Base-by-base conservation (phyloP, 2,329 filamentous ascomycete species). In the Catunica adiposa region DNA sequence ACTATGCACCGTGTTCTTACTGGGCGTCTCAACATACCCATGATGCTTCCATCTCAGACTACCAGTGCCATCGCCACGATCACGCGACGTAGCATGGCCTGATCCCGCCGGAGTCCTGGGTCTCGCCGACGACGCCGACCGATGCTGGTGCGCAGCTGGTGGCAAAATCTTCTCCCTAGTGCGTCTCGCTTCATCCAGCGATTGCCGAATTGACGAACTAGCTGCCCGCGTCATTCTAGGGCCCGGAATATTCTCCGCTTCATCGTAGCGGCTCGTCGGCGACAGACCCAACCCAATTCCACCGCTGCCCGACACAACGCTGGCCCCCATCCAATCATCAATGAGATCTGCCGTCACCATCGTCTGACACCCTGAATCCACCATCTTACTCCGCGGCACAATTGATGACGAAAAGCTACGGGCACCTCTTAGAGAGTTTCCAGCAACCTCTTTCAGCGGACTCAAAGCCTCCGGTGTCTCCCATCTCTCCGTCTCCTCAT, bases 321-420 rank as follows among this genome's bases (percentile, higher is more conserved):
- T 78, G 80, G 55, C 40, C 40, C 73, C 61, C 56, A 94, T 69
- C 63, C 95, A 74, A 56, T 80, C 77, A 61, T 95, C 89, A 60
- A 95, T 87, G 56, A 84, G 82, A 52, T 84, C 79, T 0, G 86
- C 79, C n/a, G 88, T 94, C 29, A 96, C 73, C 40, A 83, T 75
- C 23, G 89, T 96, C 69, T 96, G 90, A 14, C 85, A 84, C 54
- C 82, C 79, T 61, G 56, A 58, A 48, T 60, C 59, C 11, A 57
- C 51, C 56, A 56, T 60, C 42, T 34, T 42, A 14, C 26, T 3
- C 11, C 37, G 52, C 15, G 34, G 29, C 23, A 26, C 46, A 17
- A 22, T 15, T 8, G 23, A 11, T 9, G 34, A 26, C 26, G 37
- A 51, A 22, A 60, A 62, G 62, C 71, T 75, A 57, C 70, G 72